These are phyloP conservation scores for Tricholoma matsutake DNA, from an alignment of 768 basidiomycete species.

Conservation along the genomic window DNA sequence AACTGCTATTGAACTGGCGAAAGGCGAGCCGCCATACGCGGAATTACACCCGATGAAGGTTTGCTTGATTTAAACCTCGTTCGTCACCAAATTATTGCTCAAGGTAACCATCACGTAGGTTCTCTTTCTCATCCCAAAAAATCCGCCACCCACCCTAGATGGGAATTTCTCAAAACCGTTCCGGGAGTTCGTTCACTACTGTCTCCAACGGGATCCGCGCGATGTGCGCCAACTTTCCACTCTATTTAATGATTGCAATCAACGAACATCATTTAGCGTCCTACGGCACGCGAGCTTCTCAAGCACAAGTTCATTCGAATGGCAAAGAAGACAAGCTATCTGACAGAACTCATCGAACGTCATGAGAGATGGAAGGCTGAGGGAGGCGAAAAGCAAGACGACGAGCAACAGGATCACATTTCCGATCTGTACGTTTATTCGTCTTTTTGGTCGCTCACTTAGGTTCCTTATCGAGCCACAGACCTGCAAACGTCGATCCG, in stretches of 20 bases:
- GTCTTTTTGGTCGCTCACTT: constrained; percentile 1
- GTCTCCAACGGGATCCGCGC: constrained; percentile 91
- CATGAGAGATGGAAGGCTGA: constrained; percentile 93
- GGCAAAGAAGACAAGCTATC: constrained; percentile 91
- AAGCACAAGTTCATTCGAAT: constrained; percentile 95
- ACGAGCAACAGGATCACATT: constrained; percentile 59
- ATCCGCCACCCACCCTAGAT: constrained; percentile 88
- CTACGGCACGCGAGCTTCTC: constrained; percentile 89
- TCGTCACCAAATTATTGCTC: neutral
- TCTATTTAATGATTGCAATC: neutral
- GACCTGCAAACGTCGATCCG: constrained; percentile 53
- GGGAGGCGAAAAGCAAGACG: constrained; percentile 73
- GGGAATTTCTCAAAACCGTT: constrained; percentile 91
- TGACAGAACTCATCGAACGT: constrained; percentile 94
- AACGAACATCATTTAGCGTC: constrained; percentile 55
- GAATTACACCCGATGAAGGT: constrained; percentile 99
- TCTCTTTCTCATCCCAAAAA: constrained; percentile 97
- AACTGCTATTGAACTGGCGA: constrained; percentile 96
- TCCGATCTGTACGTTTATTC: constrained; percentile 58
- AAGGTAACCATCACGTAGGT: constrained; percentile 49
- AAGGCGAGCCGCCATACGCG: constrained; percentile 97
- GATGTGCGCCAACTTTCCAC: constrained; percentile 51
- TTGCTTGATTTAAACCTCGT: constrained; percentile 15
- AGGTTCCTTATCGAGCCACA: constrained; percentile 22
- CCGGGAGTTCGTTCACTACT: constrained; percentile 89